Evolutionary conservation across 495 filamentous ascomycete species (phyloP).

Genomic region (Penicillium diatomitis): DNA sequence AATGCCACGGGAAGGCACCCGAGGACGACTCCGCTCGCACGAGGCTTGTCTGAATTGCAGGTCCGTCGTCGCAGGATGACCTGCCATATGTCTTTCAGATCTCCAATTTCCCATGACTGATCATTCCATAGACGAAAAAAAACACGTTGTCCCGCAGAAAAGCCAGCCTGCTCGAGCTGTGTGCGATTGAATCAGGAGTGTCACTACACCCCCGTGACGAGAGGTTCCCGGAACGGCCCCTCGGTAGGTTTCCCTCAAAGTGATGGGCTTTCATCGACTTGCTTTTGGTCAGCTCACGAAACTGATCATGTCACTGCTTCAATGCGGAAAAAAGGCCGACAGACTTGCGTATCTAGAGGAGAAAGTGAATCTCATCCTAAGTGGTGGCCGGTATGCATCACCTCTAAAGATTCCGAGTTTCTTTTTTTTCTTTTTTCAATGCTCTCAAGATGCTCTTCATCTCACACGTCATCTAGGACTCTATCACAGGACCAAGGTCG

Average conservation of each 20-base stretch:
- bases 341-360: constrained; percentile 37
- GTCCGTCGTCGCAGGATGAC: constrained; percentile 8
- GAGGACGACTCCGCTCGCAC: constrained; percentile 36
- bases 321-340: constrained; percentile 22
- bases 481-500: constrained; percentile 11
- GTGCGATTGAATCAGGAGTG: constrained; percentile 34
- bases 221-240: constrained; percentile 21
- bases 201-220: constrained; percentile 24
- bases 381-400: constrained; percentile 21
- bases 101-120: background rate
- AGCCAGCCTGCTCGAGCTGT: constrained; percentile 38
- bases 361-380: constrained; percentile 38
- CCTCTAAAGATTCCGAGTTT: background rate
- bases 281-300: too few relatives aligned
- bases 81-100: background rate
- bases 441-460: too few relatives aligned
- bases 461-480: constrained; percentile 5
- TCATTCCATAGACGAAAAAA: constrained; percentile 31
- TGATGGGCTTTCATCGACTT: too few relatives aligned
- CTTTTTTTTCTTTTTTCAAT: too few relatives aligned
- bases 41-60: constrained; percentile 39
- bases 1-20: constrained; percentile 28
- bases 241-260: constrained; percentile 17
- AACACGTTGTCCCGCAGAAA: constrained; percentile 39
- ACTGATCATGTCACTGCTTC: constrained; percentile 11